Evolutionary conservation across 371 early-diverging fungal species (phyloP), one percentile per base, ranked within the genome.

Genomic region (Lichtheimia hyalospora): DNA sequence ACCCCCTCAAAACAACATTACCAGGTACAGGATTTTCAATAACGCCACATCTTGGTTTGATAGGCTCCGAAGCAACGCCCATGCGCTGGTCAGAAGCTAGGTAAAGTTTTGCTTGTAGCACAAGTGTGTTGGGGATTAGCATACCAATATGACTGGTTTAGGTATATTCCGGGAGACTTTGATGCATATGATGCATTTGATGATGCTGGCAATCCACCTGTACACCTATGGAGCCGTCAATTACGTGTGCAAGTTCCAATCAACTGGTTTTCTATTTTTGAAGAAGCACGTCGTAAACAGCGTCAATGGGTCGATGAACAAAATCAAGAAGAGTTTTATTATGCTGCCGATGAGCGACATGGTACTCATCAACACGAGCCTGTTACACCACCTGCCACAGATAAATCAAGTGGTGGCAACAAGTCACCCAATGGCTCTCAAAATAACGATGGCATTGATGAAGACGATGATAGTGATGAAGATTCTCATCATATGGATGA

Each of bases 31-130:
- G 34, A 34, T 34, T 34, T 10, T 34, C 34, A 34, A 34, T 34
- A 34, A 34, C 34, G 34, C 34, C 34, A 34, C 34, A 34, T 34
- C 34, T 34, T 34, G 34, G 34, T 10, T 34, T 34, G 25, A 6
- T 62, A 75, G 77, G 77, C 16, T 64, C 71, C 42, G 75, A 74
- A 16, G 58, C 73, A 4, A 65, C 61, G 13, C 71, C 78, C 1
- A 68, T 77, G 68, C 68, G 78, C 12, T 77, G 78, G 78, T 77
- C 78, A 16, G 73, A 72, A 56, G 74, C 78, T 13, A 71, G 74
- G 74, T 68, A 64, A 67, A 6, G 12, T 15, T 43, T 42, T 44
- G 10, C 24, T 13, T 46, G 15, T n/a, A 20, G 16, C 6, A 27
- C 12, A 44, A 25, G 24, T 18, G 28, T 44, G 27, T 27, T 44